Evolutionary conservation across 177 flowering plant species (phyloP).

Genomic region (Vitis hybrid): DNA sequence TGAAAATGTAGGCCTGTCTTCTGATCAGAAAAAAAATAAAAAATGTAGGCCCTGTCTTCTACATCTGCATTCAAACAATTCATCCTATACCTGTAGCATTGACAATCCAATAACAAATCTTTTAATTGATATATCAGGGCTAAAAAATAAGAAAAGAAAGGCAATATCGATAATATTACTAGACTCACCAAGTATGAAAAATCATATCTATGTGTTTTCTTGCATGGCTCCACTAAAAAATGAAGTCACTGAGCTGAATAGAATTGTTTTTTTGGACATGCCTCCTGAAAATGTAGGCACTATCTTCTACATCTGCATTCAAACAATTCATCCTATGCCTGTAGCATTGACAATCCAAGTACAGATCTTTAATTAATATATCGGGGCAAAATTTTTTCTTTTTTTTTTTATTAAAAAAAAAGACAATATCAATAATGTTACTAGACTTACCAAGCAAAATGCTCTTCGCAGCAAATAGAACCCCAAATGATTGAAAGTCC

Average conservation of each 20-base stretch:
- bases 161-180: background rate
- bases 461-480: slow-evolving; percentile 93
- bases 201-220: too few species aligned
- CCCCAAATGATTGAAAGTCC: slow-evolving; percentile 73
- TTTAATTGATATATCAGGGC: too few species aligned
- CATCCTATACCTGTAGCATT: slow-evolving; percentile 73
- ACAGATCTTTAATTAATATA: background rate
- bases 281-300: slow-evolving; percentile 52
- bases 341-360: slow-evolving; percentile 6
- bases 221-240: slow-evolving; percentile 44
- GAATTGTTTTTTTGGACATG: slow-evolving; percentile 11
- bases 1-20: slow-evolving; percentile 32
- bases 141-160: background rate
- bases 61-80: slow-evolving; percentile 70
- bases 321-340: slow-evolving; percentile 93
- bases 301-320: slow-evolving; percentile 64
- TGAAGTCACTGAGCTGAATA: slow-evolving; percentile 72
- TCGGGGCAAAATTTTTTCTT: too few species aligned
- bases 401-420: too few species aligned
- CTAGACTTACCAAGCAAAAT: slow-evolving; percentile 65
- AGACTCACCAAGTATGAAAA: slow-evolving; percentile 42
- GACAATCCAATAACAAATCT: background rate
- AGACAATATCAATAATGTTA: background rate
- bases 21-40: slow-evolving; percentile 2
- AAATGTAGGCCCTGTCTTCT: slow-evolving; percentile 56